These are phyloP conservation scores for Plasmodium coatneyi DNA, from an alignment of 169 alveolate genomes.

Conservation along the genomic window DNA sequence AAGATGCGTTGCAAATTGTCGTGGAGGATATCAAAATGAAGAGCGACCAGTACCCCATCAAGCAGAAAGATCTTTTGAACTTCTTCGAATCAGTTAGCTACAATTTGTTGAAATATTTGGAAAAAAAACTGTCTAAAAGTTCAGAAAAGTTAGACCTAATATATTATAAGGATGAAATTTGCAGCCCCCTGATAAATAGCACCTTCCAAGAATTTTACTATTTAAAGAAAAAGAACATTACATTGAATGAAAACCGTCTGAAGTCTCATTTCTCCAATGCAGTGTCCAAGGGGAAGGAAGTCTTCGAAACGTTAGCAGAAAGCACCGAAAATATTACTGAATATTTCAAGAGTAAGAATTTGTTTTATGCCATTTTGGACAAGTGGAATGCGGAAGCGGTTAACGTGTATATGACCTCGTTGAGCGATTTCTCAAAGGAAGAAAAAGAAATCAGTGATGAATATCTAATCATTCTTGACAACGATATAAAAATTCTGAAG, in stretches of 20 bases:
- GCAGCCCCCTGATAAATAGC: slow-evolving; percentile 70
- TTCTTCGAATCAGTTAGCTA: slow-evolving; percentile 76
- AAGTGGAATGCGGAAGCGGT: slow-evolving; percentile 74
- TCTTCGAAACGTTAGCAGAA: slow-evolving; percentile 65
- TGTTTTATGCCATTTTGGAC: slow-evolving; percentile 57
- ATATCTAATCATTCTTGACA: slow-evolving; percentile 41
- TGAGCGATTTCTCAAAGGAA: slow-evolving; percentile 70
- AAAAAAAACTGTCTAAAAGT: slow-evolving; percentile 70
- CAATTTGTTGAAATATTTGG: slow-evolving; percentile 68
- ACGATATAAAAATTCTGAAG: slow-evolving; percentile 43
- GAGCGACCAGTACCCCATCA: slow-evolving; percentile 75
- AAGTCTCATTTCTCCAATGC: slow-evolving; percentile 61
- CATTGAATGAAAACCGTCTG: slow-evolving; percentile 56
- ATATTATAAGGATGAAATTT: slow-evolving; percentile 69
- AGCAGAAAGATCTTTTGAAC: slow-evolving; percentile 50
- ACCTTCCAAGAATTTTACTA: slow-evolving; percentile 72
- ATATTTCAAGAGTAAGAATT: slow-evolving; percentile 69
- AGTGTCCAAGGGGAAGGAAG: slow-evolving; percentile 69
- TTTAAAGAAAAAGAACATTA: slow-evolving; percentile 67
- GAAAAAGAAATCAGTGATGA: slow-evolving; percentile 68
- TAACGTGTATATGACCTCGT: slow-evolving; percentile 37
- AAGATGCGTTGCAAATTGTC: slow-evolving; percentile 75
- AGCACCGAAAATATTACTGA: slow-evolving; percentile 72
- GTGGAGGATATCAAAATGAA: slow-evolving; percentile 73
- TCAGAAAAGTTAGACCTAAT: slow-evolving; percentile 60